Evolutionary conservation across 441 rosid genomes (phyloP).

Genomic region (Gossypium davidsonii): DNA sequence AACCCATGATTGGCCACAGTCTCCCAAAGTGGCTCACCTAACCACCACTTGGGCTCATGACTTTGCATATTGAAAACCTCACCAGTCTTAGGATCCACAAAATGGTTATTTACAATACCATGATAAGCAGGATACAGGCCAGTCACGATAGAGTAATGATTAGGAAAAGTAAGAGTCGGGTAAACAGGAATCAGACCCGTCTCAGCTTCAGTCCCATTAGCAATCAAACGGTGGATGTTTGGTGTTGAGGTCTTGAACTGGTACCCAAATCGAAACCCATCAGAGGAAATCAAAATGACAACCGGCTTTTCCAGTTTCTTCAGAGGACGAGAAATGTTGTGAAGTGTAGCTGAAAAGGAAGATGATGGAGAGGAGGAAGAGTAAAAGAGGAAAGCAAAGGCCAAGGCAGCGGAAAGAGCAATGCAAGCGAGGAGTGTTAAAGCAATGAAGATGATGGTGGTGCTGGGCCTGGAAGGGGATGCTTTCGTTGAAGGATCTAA

Average conservation of each 20-base stretch:
- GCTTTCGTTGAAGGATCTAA: constrained; percentile 6
- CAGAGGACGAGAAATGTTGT: constrained; percentile 40
- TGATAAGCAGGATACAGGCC: constrained; percentile 87
- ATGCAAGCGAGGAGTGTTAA: constrained; percentile 49
- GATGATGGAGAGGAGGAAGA: constrained; percentile 26
- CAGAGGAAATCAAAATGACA: constrained; percentile 73
- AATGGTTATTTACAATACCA: constrained; percentile 64
- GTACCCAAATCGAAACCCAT: constrained; percentile 94
- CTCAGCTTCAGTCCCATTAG: constrained; percentile 83
- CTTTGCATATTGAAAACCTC: constrained; percentile 57
- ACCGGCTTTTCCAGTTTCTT: constrained; percentile 56
- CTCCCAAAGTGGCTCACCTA: constrained; percentile 95
- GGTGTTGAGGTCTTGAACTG: constrained; percentile 73
- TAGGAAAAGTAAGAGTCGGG: constrained; percentile 86
- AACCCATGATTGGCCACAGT: constrained; percentile 74
- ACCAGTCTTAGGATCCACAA: constrained; percentile 58
- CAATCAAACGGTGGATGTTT: constrained; percentile 61
- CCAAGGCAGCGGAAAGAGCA: constrained; percentile 44
- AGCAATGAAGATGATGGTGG: constrained; percentile 43
- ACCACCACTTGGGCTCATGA: constrained; percentile 91
- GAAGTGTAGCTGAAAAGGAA: constrained; percentile 9
- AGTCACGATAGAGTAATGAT: constrained; percentile 88
- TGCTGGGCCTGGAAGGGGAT: constrained; percentile 21
- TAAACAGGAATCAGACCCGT: constrained; percentile 80
- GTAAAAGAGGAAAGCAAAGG: constrained; percentile 73